Percentiles rank a stretch among this genome's conserved stretches.
These are phyloP conservation scores for Suillus hirtellus DNA, from an alignment of 768 basidiomycete genomes.

Conservation along the genomic window DNA sequence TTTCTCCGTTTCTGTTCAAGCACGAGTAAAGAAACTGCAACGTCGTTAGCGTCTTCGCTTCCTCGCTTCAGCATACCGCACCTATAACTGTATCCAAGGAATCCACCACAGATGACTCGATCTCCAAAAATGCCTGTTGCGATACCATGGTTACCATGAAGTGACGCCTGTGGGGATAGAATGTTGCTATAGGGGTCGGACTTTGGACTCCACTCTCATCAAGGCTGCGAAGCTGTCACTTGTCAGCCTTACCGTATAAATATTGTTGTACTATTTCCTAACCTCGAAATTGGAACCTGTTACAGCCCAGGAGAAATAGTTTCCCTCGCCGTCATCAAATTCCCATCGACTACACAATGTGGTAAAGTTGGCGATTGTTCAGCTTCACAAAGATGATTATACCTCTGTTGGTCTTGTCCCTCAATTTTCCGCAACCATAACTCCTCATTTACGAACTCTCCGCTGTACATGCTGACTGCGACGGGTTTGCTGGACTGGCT, in stretches of 20 bases:
- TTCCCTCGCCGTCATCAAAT: constrained; percentile 27
- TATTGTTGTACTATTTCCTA: background rate
- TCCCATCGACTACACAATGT: constrained; percentile 21
- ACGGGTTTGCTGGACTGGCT: constrained; percentile 32
- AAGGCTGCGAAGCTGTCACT: constrained; percentile 26
- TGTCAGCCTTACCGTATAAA: background rate
- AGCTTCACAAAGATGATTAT: background rate
- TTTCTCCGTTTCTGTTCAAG: constrained; percentile 30
- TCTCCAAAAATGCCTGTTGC: constrained; percentile 37
- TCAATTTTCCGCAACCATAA: constrained; percentile 32
- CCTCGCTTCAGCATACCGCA: constrained; percentile 18
- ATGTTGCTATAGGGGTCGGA: constrained; percentile 34
- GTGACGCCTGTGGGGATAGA: constrained; percentile 35
- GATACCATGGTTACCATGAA: constrained; percentile 36
- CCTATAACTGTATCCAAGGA: constrained; percentile 39
- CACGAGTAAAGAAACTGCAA: constrained; percentile 34
- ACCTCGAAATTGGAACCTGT: constrained; percentile 17
- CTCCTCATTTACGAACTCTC: constrained; percentile 26
- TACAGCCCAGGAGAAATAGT: constrained; percentile 22
- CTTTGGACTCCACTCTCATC: constrained; percentile 27
- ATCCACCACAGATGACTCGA: constrained; percentile 32
- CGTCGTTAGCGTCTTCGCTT: constrained; percentile 8
- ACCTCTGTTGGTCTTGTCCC: constrained; percentile 19
- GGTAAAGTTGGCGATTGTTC: background rate
- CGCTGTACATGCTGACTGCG: constrained; percentile 31